Base-by-base conservation (phyloP, 441 rosid species). In the Hypseocharis bilobata region DNA sequence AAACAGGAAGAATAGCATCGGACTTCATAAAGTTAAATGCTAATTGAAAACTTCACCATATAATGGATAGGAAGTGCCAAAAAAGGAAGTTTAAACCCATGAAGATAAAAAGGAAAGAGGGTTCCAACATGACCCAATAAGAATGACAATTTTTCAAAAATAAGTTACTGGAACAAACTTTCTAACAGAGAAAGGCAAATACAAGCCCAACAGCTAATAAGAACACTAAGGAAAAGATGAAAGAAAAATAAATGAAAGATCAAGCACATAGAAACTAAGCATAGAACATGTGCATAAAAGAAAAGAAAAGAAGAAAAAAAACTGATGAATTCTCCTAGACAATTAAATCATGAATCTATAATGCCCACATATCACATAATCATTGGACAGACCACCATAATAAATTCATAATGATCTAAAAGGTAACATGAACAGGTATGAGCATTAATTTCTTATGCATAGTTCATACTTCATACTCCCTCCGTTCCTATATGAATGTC, bases 181-280 rank as follows among this genome's bases (percentile, higher is more conserved):
- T 51, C 25, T 20, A 51, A 6, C 56, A 51, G 25, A 19, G 11
- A 51, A 11, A 6, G 22, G 58, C 0, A 3, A 52, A 52, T 23
- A 52, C 10, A 23, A 23, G 22, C 58, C 27, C 28, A 23, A 52
- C 57, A 52, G 23, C 10, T 52, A 52, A 52, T 10, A 22, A 17
- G 28, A 20, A 52, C 2, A 1, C 4, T 5, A 2, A n/a, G n/a
- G n/a, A 23, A 52, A 7, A n/a, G 27, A n/a, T 38, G 27, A 22
- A 52, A 52, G 57, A n/a, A 52, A 52, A 52, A 8, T 51, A 23
- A 52, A 23, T 20, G 28, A 52, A 52, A 52, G 57, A 52, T 10
- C 57, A 22, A 36, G 5, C 56, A 51, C 27, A 22, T 52, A 22
- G 27, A 45, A 8, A 52, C 10, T 28, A 22, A 17, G 8, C 28